Evolutionary conservation across 345 rosid species (phyloP).

Genomic region (Hevea brasiliensis): DNA sequence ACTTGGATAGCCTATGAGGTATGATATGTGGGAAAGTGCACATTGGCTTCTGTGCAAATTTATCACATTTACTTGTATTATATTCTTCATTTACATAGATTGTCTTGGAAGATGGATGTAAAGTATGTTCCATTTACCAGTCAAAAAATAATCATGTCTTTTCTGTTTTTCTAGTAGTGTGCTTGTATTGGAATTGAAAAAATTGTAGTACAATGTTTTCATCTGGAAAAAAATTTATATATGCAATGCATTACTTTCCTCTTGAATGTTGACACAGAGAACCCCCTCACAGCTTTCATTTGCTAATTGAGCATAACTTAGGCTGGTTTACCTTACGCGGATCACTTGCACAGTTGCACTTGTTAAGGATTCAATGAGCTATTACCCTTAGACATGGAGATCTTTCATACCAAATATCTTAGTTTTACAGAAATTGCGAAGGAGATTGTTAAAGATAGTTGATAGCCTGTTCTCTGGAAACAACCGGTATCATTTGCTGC

Average conservation of each 20-base stretch:
- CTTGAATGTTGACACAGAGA: background rate
- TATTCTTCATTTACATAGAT: background rate
- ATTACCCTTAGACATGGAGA: background rate
- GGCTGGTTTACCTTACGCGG: background rate
- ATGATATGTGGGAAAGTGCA: conserved; percentile 7
- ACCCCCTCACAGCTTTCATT: background rate
- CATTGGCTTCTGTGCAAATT: background rate
- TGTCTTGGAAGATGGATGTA: background rate
- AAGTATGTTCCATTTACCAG: background rate
- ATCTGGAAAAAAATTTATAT: background rate
- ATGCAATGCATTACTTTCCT: background rate
- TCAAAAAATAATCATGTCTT: background rate
- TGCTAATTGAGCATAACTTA: background rate
- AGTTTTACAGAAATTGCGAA: background rate
- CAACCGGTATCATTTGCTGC: background rate
- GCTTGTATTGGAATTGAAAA: background rate
- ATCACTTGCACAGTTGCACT: background rate
- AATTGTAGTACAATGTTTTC: no score
- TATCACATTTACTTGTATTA: background rate
- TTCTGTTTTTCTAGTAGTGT: background rate
- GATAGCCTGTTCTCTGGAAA: background rate
- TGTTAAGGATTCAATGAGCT: background rate
- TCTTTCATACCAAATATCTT: background rate
- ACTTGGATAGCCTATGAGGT: conserved; percentile 95
- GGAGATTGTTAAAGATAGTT: background rate